Evolutionary conservation across 495 filamentous ascomycete genomes (phyloP).

Genomic region (Xylaria nigripes): DNA sequence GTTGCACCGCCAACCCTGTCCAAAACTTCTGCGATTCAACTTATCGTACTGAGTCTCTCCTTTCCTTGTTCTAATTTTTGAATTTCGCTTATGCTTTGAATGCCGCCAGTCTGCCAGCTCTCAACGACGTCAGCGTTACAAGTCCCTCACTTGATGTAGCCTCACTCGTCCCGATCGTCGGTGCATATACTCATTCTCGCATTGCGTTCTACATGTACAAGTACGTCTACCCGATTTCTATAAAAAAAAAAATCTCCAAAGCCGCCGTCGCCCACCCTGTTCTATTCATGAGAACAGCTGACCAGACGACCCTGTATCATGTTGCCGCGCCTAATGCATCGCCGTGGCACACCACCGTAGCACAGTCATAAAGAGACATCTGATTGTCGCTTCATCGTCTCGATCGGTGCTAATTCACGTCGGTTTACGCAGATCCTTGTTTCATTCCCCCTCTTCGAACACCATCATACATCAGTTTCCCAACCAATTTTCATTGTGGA

Average conservation of each 20-base stretch:
- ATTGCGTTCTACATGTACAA: constrained; percentile 9
- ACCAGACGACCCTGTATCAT: background rate
- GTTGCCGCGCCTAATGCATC: background rate
- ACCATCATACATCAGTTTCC: constrained; percentile 20
- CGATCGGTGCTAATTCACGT: constrained; percentile 16
- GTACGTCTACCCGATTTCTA: constrained; percentile 4
- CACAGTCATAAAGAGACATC: background rate
- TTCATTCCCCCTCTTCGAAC: constrained; percentile 14
- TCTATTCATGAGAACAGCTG: background rate
- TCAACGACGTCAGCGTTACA: constrained; percentile 2
- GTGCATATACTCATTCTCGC: background rate
- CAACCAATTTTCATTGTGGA: constrained; percentile 13
- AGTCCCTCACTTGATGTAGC: constrained; percentile 1
- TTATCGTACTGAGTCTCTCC: background rate
- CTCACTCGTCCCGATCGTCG: constrained; percentile 1
- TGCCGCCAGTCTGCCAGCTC: background rate
- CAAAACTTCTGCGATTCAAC: background rate
- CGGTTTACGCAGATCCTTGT: constrained; percentile 20
- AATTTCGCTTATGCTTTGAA: background rate
- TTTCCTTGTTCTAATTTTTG: background rate
- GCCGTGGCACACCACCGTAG: background rate
- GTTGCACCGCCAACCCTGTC: background rate
- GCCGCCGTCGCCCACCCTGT: background rate
- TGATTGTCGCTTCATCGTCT: constrained; percentile 9
- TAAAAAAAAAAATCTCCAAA: background rate